Percentiles rank a stretch among this genome's conserved stretches.
Evolutionary conservation across 805 yeast genomes (phyloP).

Genomic region (Brettanomyces anomalus): DNA sequence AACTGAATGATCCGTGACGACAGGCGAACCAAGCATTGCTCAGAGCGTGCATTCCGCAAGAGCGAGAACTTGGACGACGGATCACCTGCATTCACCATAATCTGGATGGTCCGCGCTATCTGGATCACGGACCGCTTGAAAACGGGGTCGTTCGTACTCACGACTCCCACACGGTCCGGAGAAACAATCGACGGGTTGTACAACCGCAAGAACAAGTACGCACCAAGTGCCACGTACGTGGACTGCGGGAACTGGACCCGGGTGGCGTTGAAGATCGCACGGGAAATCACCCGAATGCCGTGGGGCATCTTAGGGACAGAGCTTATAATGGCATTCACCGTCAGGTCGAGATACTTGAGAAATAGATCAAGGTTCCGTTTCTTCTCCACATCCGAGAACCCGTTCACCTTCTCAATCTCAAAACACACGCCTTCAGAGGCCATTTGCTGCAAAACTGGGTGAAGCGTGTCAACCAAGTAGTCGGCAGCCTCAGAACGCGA

Average conservation of each 20-base stretch:
- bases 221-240: conserved; percentile 68
- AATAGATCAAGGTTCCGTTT: conserved; percentile 38
- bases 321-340: conserved; percentile 50
- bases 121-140: conserved; percentile 60
- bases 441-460: conserved; percentile 49
- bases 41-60: conserved; percentile 21
- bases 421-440: conserved; percentile 40
- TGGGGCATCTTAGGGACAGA: conserved; percentile 56
- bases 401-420: conserved; percentile 35
- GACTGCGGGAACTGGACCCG: conserved; percentile 57
- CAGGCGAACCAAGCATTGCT: conserved; percentile 32
- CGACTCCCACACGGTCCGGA: conserved; percentile 50
- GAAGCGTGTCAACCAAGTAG: conserved; percentile 44
- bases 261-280: conserved; percentile 51
- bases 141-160: conserved; percentile 7
- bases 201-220: conserved; percentile 73
- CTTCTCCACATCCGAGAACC: conserved; percentile 28
- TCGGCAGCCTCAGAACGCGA: conserved; percentile 59
- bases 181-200: conserved; percentile 86
- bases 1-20: conserved; percentile 32
- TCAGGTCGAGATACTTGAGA: conserved; percentile 42
- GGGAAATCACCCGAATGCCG: conserved; percentile 64
- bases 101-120: conserved; percentile 76
- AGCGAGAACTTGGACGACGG: conserved; percentile 57
- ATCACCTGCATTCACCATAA: conserved; percentile 77